Conservation (phyloP, 2,329 filamentous ascomycete genomes). For the Stagonosporopsis vannaccii region DNA sequence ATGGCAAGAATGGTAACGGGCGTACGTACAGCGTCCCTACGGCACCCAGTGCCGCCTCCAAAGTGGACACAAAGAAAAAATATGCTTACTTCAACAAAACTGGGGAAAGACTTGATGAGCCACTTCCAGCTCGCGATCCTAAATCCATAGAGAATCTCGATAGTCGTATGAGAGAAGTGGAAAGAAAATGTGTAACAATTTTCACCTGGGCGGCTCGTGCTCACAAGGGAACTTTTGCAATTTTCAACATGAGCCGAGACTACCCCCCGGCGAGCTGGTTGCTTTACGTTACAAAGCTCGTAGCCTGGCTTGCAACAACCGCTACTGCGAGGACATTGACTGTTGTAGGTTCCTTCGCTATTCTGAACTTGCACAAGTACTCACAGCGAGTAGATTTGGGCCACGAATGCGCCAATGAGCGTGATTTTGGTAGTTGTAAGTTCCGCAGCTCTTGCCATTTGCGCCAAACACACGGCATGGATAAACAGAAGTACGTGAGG, state of each 20-base stretch:
- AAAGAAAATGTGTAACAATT: conserved; percentile 47
- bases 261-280: conserved; percentile 47
- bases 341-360: conserved; percentile 44
- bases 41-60: conserved; percentile 29
- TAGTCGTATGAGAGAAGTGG: conserved; percentile 38
- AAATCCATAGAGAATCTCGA: conserved; percentile 36
- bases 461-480: conserved; percentile 49
- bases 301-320: conserved; percentile 48
- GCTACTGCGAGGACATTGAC: conserved; percentile 51
- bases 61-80: conserved; percentile 39
- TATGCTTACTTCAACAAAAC: conserved; percentile 53
- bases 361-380: not conserved
- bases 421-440: conserved; percentile 48
- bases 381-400: conserved; percentile 40
- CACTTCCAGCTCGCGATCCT: conserved; percentile 44
- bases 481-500: conserved; percentile 42
- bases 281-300: conserved; percentile 54
- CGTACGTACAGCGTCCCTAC: conserved; percentile 50
- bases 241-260: conserved; percentile 52
- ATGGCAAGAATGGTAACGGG: conserved; percentile 43
- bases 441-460: conserved; percentile 50
- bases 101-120: conserved; percentile 53
- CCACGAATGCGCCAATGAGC: conserved; percentile 49
- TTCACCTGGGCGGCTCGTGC: conserved; percentile 49
- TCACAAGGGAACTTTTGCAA: conserved; percentile 51